Base-by-base conservation (phyloP, 2,329 filamentous ascomycete species). In the Penicillium fuscoglaucum region DNA sequence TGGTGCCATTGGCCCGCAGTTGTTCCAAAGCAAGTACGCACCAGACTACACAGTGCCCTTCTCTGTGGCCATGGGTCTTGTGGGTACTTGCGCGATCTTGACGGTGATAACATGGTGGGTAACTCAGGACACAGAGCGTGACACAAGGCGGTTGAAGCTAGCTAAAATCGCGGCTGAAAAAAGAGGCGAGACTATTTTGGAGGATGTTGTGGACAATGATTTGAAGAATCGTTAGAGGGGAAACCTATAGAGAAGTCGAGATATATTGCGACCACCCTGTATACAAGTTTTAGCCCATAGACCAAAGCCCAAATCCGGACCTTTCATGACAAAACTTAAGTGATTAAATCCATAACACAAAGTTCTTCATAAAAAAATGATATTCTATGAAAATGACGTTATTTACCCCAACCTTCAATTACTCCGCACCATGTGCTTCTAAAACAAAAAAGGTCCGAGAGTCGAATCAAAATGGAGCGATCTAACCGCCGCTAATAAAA, bases 1-100 rank as follows among this genome's bases (percentile, higher is more conserved):
- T 4, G 79, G 78, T 17, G 78, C 79, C 1, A 73, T 82, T 12
- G 80, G 78, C 0, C 76, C 79, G 10, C 79, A 82, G 63, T 74
- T 82, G 24, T 82, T 82, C 61, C 68, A 72, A 40, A 74, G 71
- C 33, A 71, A 71, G 39, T 82, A 79, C 52, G 79, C 79, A 8
- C 79, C 79, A 1, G 72, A 73, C n/a, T 82, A 82, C 61, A 74
- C 70, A 29, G 66, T 74, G 3, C 74, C 76, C 0, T 82, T 82
- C 59, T 75, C 72, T 0, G 69, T 75, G 1, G 77, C 80, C 1
- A 81, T 81, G 74, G 77, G 68, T 0, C 68, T 81, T 1, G 74
- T 82, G 0, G 78, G 72, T 1, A 66, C 72, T n/a, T 81, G 80
- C 56, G 72, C 75, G 4, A 55, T 77, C 6, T 69, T 76, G 33